Evolutionary conservation across 2,329 filamentous ascomycete genomes (phyloP).

Genomic region (Colletotrichum destructivum): DNA sequence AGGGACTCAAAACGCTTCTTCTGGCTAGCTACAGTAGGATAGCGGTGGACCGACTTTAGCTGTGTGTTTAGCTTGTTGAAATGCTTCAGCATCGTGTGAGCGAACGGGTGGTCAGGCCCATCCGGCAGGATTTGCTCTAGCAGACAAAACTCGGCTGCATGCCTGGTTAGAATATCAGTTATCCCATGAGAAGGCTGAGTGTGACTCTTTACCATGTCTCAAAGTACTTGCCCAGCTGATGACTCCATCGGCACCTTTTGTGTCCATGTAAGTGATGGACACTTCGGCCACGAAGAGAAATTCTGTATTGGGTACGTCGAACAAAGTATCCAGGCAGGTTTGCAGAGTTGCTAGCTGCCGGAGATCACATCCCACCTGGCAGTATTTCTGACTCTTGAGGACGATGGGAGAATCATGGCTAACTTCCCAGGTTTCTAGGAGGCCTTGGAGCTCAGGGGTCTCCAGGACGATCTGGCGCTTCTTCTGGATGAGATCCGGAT

Average conservation of each 20-base stretch:
- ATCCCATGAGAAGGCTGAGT: not conserved
- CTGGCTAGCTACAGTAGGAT: slow-evolving; percentile 78
- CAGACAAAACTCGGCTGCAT: slow-evolving; percentile 83
- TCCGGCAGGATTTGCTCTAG: slow-evolving; percentile 90
- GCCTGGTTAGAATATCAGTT: slow-evolving; percentile 42
- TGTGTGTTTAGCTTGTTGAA: slow-evolving; percentile 86
- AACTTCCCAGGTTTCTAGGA: slow-evolving; percentile 75
- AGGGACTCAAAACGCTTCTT: slow-evolving; percentile 74
- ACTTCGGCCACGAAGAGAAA: slow-evolving; percentile 92
- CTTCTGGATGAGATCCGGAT: slow-evolving; percentile 82
- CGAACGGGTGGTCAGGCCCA: slow-evolving; percentile 85
- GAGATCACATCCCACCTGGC: slow-evolving; percentile 86
- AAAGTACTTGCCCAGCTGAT: slow-evolving; percentile 84
- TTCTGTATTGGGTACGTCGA: slow-evolving; percentile 65
- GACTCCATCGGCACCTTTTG: slow-evolving; percentile 78
- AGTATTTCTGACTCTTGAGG: slow-evolving; percentile 78
- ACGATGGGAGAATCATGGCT: slow-evolving; percentile 63
- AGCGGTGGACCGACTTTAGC: slow-evolving; percentile 80
- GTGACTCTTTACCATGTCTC: slow-evolving; percentile 70
- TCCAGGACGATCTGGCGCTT: slow-evolving; percentile 79
- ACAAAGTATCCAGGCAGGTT: slow-evolving; percentile 68
- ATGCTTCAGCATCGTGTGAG: slow-evolving; percentile 86
- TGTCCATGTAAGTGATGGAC: slow-evolving; percentile 91
- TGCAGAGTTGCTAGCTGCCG: slow-evolving; percentile 76
- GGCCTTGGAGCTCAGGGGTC: slow-evolving; percentile 70